Conservation (phyloP, 176 grass and related monocot genomes). For the Zea mays region Zm-B73-REFERENCE-NAM-5.0 NC_050096.1:276540501-276541000, state of each 20-base stretch:
- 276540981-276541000: background rate
- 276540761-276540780: background rate
- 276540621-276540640: background rate
- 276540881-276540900: too few species aligned
- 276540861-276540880: background rate
- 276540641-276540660: background rate
- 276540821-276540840: too few species aligned
- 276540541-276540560: conserved; percentile 26
- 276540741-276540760: background rate
- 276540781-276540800: background rate
- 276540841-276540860: too few species aligned
- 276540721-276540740: background rate
- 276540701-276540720: background rate
- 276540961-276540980: background rate
- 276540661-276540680: background rate
- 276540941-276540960: background rate
- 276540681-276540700: background rate
- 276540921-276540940: too few species aligned
- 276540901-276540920: too few species aligned
- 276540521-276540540: conserved; percentile 27
- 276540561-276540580: background rate
- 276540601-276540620: background rate
- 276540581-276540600: background rate
- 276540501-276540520: background rate
- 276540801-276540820: background rate